phyloP scores from a whole-genome alignment of 2,329 filamentous ascomycete species.

The Colletotrichum shisoi region DNA sequence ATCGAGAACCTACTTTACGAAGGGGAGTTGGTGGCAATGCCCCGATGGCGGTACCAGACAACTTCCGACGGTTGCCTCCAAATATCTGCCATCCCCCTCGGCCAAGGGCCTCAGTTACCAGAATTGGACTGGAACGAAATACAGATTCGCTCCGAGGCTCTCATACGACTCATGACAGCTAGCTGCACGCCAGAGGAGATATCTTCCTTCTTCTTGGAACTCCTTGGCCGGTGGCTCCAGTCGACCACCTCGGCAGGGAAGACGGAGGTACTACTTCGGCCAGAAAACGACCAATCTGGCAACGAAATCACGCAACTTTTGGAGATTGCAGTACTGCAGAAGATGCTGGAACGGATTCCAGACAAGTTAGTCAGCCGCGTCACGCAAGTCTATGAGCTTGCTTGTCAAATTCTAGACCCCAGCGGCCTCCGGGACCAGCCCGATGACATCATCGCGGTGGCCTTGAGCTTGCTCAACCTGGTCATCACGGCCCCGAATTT shows the following conservation, averaged over 20 bases:
- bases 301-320: slow-evolving; percentile 60
- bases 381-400: slow-evolving; percentile 69
- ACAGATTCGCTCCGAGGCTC: slow-evolving; percentile 56
- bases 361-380: slow-evolving; percentile 71
- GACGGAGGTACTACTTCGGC: slow-evolving; percentile 43
- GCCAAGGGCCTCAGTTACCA: slow-evolving; percentile 24
- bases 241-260: slow-evolving; percentile 43
- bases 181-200: slow-evolving; percentile 64
- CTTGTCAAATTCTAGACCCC: slow-evolving; percentile 65
- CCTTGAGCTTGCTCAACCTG: slow-evolving; percentile 68
- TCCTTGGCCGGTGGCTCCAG: slow-evolving; percentile 67
- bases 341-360: slow-evolving; percentile 69
- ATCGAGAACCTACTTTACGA: slow-evolving; percentile 64
- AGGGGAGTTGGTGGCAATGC: slow-evolving; percentile 52
- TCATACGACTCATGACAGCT: slow-evolving; percentile 60
- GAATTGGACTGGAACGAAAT: slow-evolving; percentile 55
- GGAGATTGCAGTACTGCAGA: slow-evolving; percentile 69
- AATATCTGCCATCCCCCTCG: slow-evolving; percentile 49
- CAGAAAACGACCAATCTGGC: slow-evolving; percentile 45
- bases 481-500: slow-evolving; percentile 67
- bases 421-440: slow-evolving; percentile 53
- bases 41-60: slow-evolving; percentile 62
- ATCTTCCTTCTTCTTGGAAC: slow-evolving; percentile 66
- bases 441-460: slow-evolving; percentile 61
- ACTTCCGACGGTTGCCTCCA: slow-evolving; percentile 60